Evolutionary conservation across 805 yeast genomes (phyloP), one percentile per base, ranked within the genome.

Genomic region (Ogataea corticis): DNA sequence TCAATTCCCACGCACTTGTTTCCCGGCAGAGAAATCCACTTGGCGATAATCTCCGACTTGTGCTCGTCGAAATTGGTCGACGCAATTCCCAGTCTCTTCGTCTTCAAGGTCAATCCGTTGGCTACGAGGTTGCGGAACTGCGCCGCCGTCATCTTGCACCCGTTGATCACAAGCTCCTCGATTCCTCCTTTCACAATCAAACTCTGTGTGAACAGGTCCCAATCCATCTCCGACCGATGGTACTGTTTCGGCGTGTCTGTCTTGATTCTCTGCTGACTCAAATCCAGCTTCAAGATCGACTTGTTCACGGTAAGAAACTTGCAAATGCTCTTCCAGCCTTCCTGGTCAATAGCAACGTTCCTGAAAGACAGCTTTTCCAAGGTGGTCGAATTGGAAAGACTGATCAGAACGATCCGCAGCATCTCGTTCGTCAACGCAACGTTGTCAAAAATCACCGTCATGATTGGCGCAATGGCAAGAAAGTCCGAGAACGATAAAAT

Each of bases 161-260:
- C 83, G 51, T 79, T 77, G 41, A 79, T 71, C 13, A 79, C 83
- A 45, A 79, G 66, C 52, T 79, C 84, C 56, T 77, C 82, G 28
- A 79, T 69, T 0, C 84, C 83, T 5, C 79, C 79, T 45, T 81
- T 61, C 13, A 55, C 13, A 1, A 63, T 57, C n/a, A 79, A 44
- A 1, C 77, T 52, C 21, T 69, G 63, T 25, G 72, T 70, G 50
- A 79, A 73, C 36, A 77, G 50, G 36, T 70, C 67, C 84, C 84
- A 79, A 56, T 79, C 70, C 79, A 79, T 73, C 11, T 72, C 68
- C 0, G 76, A 63, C 43, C 84, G 59, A 17, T 70, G 57, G 28
- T 53, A 55, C 3, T 54, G 55, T 15, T 65, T 59, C 7, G 73
- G 70, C 12, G 72, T 67, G 25, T 76, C 79, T 9, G 72, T 57